Evolutionary conservation across 2,329 filamentous ascomycete genomes (phyloP), one percentile per base, ranked within the genome.

Genomic region (Paecilomyces niveus): DNA sequence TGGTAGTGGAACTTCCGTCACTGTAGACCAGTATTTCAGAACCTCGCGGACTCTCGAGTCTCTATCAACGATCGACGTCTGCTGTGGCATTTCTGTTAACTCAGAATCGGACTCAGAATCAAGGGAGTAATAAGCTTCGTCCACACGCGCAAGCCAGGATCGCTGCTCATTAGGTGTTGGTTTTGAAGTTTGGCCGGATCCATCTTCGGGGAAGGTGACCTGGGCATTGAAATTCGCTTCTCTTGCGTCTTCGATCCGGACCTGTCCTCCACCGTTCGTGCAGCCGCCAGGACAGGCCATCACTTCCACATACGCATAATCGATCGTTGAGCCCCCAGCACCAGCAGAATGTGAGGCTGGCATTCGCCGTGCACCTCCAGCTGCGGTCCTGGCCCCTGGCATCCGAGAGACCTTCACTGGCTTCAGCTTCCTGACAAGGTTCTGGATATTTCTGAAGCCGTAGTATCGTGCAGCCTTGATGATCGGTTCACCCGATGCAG

Each of bases 251-350:
- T 91, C 89, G 26, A 90, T 85, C 70, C 96, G 96, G 71, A 99
- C 87, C 78, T 99, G 94, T 0, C 94, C 94, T 39, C 94, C 94
- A 1, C 94, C 94, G 67, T 99, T 99, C 57, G 94, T 99, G 77
- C 94, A 99, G 2, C 94, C 94, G n/a, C 94, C 94, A 0, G 94
- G 94, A 73, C 94, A 99, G 13, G 94, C 94, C 94, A 99, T 99
- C 59, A 99, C 94, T 76, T 99, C 94, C 29, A 97, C 89, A 74
- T 96, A 97, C n/a, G 89, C 83, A 72, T 92, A 92, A 35, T 96
- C 90, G 6, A 83, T 74, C 13, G 68, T 67, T 10, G 67, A 62
- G 61, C 67, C 62, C 51, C 64, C 61, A 56, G 15, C 67, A 45
- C 68, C 69, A 3, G 68, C 72, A 51, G 69, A 72, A 7, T 73